Percentiles rank a stretch among this genome's conserved stretches.
phyloP scores from a whole-genome alignment of 2,329 filamentous ascomycete genomes.

The Aplosporella prunicola region DNA sequence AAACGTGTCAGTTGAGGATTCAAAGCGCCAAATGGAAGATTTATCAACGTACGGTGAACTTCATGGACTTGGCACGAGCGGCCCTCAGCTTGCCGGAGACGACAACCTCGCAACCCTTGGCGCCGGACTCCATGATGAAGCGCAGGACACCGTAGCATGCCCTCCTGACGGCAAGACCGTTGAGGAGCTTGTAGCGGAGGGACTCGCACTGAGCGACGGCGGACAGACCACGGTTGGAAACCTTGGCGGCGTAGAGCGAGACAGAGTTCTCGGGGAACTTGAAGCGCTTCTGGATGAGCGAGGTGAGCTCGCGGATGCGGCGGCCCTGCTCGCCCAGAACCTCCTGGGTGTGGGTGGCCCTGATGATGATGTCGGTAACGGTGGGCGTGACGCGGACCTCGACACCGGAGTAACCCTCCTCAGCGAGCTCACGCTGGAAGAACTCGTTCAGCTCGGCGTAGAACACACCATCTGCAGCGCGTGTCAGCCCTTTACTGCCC shows the following conservation, averaged over 20 bases:
- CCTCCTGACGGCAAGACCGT: conserved; percentile 95
- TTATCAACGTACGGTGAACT: conserved; percentile 74
- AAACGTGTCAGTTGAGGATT: conserved; percentile 15
- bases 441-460: conserved; percentile 99
- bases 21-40: too few species aligned
- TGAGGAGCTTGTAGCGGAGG: conserved; percentile 99
- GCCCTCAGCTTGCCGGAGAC: conserved; percentile 98
- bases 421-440: conserved; percentile 99
- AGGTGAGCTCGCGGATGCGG: conserved; percentile 99
- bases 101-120: conserved; percentile 99
- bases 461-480: conserved; percentile 79
- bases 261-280: conserved; percentile 99
- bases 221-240: conserved; percentile 99
- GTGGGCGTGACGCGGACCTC: conserved; percentile 99
- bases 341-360: conserved; percentile 99
- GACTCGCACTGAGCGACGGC: conserved; percentile 99
- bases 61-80: conserved; percentile 99
- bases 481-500: conserved; percentile 4
- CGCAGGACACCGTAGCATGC: conserved; percentile 99
- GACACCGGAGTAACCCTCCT: conserved; percentile 99
- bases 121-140: conserved; percentile 99
- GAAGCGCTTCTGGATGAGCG: conserved; percentile 99
- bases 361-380: conserved; percentile 99
- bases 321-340: conserved; percentile 99
- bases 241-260: conserved; percentile 99